These are phyloP conservation scores for Pogostemon cablin DNA, from an alignment of 257 asterid species.

Conservation along the genomic window DNA sequence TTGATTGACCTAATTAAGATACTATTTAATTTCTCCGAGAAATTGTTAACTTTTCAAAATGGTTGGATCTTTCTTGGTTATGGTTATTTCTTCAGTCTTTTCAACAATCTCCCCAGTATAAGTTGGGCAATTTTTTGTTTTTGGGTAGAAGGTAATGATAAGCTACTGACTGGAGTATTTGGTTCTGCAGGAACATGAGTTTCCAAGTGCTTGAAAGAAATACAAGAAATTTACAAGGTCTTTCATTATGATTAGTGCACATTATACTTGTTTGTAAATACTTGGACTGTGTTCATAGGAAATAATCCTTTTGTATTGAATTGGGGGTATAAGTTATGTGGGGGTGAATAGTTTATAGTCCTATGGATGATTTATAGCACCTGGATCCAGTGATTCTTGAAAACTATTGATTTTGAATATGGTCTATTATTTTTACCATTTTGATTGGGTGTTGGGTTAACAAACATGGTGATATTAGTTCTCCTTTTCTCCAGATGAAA, in stretches of 20 bases:
- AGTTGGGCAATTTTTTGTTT: slow-evolving; percentile 30
- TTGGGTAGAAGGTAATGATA: slow-evolving; percentile 44
- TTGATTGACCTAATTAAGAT: slow-evolving; percentile 7
- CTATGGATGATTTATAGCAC: slow-evolving; percentile 10
- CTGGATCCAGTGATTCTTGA: not conserved
- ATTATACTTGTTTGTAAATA: slow-evolving; percentile 40
- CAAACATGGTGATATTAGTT: slow-evolving; percentile 60
- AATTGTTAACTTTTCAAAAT: slow-evolving; percentile 24
- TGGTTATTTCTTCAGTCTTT: slow-evolving; percentile 25
- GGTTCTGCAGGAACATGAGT: slow-evolving; percentile 99
- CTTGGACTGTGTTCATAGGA: slow-evolving; percentile 31
- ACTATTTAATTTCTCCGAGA: slow-evolving; percentile 4
- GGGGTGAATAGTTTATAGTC: not conserved
- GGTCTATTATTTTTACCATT: slow-evolving; percentile 30
- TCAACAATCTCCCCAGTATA: slow-evolving; percentile 27
- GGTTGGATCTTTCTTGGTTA: slow-evolving; percentile 28
- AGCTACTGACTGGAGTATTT: slow-evolving; percentile 84
- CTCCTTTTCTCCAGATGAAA: slow-evolving; percentile 93
- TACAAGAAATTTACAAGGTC: slow-evolving; percentile 74
- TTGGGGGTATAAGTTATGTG: not conserved
- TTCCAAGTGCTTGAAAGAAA: slow-evolving; percentile 81
- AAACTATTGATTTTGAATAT: slow-evolving; percentile 26
- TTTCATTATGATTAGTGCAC: slow-evolving; percentile 47
- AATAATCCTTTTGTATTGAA: slow-evolving; percentile 34
- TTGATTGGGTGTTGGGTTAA: slow-evolving; percentile 44